phyloP scores from a whole-genome alignment of 2,329 filamentous ascomycete genomes.

The Thelonectria rubi region DNA sequence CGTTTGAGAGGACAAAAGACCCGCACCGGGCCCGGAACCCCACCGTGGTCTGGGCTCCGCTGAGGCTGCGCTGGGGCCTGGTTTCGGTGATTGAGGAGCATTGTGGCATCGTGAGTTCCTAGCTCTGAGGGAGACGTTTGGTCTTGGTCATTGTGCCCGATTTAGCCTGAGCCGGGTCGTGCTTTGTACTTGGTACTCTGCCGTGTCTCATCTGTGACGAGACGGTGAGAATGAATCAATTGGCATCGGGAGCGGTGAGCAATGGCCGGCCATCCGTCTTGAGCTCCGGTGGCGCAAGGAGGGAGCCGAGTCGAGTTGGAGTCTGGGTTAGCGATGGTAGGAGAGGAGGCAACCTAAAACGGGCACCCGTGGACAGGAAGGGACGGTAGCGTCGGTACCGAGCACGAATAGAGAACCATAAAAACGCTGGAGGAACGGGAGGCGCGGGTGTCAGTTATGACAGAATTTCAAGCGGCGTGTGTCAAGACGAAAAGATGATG shows the following conservation, averaged over 20 bases:
- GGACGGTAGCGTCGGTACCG: too few species aligned
- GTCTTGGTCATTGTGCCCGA: slow-evolving; percentile 16
- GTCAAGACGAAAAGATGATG: slow-evolving; percentile 19
- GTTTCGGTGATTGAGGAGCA: slow-evolving; percentile 39
- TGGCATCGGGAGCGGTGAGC: slow-evolving; percentile 11
- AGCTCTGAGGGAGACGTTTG: slow-evolving; percentile 13
- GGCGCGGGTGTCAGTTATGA: slow-evolving; percentile 21
- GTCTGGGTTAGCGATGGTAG: slow-evolving; percentile 10
- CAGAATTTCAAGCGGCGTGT: slow-evolving; percentile 13
- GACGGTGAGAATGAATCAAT: not conserved
- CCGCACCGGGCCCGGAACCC: slow-evolving; percentile 35
- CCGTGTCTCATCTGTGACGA: not conserved
- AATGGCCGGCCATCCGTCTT: not conserved
- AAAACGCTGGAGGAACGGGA: slow-evolving; percentile 4
- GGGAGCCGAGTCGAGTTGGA: slow-evolving; percentile 1
- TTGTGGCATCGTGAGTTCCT: slow-evolving; percentile 29
- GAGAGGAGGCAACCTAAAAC: slow-evolving; percentile 1
- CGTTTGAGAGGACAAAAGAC: slow-evolving; percentile 18
- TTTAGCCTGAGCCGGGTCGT: not conserved
- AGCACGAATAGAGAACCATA: slow-evolving; percentile 2
- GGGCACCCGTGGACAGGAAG: not conserved
- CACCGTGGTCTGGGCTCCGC: slow-evolving; percentile 36
- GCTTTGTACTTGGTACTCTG: not conserved
- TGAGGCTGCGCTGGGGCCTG: slow-evolving; percentile 30
- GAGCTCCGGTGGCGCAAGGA: not conserved